Evolutionary conservation across 352 stramenopile genomes (phyloP).

Genomic region (Halophytophthora polymorphica): DNA sequence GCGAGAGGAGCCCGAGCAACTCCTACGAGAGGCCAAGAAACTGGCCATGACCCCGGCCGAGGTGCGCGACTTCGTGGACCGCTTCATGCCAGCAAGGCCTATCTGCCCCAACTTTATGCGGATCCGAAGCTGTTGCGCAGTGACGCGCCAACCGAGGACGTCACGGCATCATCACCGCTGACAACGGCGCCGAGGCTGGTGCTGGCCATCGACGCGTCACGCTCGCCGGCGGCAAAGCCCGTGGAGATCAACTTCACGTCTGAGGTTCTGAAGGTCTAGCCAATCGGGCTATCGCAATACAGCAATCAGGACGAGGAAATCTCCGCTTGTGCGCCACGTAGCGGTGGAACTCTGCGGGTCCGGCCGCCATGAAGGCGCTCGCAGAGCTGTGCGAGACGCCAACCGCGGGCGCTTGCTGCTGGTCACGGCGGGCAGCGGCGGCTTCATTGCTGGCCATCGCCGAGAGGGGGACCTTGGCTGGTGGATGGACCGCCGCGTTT

Average conservation of each 20-base stretch:
- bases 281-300: too few species aligned
- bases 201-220: conserved; percentile 48
- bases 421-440: conserved; percentile 2
- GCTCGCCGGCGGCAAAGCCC: conserved; percentile 31
- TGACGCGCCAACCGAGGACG: background rate
- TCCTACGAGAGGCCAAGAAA: conserved; percentile 57
- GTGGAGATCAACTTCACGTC: conserved; percentile 57
- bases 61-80: conserved; percentile 84
- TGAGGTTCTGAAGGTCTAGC: conserved; percentile 26
- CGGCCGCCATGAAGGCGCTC: conserved; percentile 23
- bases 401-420: conserved; percentile 1
- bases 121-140: conserved; percentile 18
- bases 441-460: conserved; percentile 10
- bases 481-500: too few species aligned
- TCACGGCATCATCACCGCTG: conserved; percentile 15
- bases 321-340: conserved; percentile 23
- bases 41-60: conserved; percentile 57
- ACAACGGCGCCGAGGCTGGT: conserved; percentile 44
- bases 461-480: background rate
- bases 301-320: too few species aligned
- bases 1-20: conserved; percentile 75
- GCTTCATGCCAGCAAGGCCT: conserved; percentile 81
- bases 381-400: conserved; percentile 10
- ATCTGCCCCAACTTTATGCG: conserved; percentile 59
- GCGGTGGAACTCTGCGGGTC: conserved; percentile 30